Evolutionary conservation across 2,329 filamentous ascomycete genomes (phyloP).

Genomic region (Amauroascus verrucosus): DNA sequence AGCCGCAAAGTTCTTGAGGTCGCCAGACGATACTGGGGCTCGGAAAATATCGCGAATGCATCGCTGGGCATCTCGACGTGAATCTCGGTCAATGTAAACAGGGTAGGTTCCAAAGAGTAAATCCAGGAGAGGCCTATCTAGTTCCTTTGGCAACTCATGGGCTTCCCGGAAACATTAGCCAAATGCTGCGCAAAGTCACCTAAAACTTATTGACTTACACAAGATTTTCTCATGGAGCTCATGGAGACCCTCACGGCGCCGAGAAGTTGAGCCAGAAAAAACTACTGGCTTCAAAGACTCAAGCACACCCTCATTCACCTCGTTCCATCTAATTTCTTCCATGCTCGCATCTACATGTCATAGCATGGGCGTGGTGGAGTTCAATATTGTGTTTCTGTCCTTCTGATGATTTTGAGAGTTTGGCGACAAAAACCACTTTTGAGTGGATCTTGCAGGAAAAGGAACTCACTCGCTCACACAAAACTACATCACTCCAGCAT

Average conservation of each 20-base stretch:
- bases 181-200: background rate
- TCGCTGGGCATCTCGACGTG: slow-evolving; percentile 69
- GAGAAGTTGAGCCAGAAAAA: slow-evolving; percentile 36
- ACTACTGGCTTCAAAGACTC: slow-evolving; percentile 32
- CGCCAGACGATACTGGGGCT: slow-evolving; percentile 43
- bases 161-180: slow-evolving; percentile 22
- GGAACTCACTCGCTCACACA: background rate
- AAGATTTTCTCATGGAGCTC: slow-evolving; percentile 37
- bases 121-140: slow-evolving; percentile 46
- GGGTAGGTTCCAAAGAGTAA: slow-evolving; percentile 80
- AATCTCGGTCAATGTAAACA: slow-evolving; percentile 75
- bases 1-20: slow-evolving; percentile 50
- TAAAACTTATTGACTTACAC: slow-evolving; percentile 22
- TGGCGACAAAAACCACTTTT: background rate
- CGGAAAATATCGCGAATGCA: slow-evolving; percentile 62
- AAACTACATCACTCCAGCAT: too few species aligned
- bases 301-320: slow-evolving; percentile 35
- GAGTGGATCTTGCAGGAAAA: background rate
- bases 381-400: background rate
- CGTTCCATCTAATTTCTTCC: slow-evolving; percentile 37
- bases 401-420: background rate
- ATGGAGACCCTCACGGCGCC: slow-evolving; percentile 33
- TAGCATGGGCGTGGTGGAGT: slow-evolving; percentile 9
- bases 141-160: slow-evolving; percentile 25
- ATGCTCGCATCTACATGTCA: slow-evolving; percentile 30